Percentiles rank a stretch among this genome's conserved stretches.
These are phyloP conservation scores for Tolypocladium ophioglossoides DNA, from an alignment of 2,329 filamentous ascomycete genomes.

Conservation along the genomic window DNA sequence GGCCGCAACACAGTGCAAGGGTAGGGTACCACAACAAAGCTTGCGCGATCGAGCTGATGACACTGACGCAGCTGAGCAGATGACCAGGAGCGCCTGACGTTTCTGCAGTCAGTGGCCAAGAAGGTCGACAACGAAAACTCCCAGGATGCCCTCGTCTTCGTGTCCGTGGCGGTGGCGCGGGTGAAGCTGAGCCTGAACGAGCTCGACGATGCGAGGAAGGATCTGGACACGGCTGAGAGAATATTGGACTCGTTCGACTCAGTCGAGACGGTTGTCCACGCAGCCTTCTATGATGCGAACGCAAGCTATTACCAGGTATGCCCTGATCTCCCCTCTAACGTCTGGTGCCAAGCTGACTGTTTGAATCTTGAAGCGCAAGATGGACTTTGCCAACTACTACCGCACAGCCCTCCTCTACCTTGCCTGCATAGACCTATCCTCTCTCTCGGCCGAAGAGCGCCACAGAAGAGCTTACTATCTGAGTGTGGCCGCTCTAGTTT, in stretches of 20 bases:
- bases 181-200: conserved; percentile 76
- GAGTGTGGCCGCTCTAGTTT: conserved; percentile 83
- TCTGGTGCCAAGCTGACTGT: not conserved
- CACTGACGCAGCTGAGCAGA: conserved; percentile 41
- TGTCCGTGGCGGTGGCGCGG: conserved; percentile 78
- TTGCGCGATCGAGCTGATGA: not conserved
- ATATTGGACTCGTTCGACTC: conserved; percentile 89
- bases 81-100: conserved; percentile 73
- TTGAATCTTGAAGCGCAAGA: conserved; percentile 42
- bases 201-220: conserved; percentile 71
- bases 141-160: conserved; percentile 93
- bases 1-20: conserved; percentile 74
- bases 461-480: conserved; percentile 83
- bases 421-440: conserved; percentile 79
- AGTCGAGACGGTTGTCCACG: conserved; percentile 91
- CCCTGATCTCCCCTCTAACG: not conserved
- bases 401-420: conserved; percentile 96
- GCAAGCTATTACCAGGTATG: conserved; percentile 81
- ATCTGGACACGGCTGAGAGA: conserved; percentile 77
- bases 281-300: conserved; percentile 90
- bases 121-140: conserved; percentile 88
- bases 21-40: conserved; percentile 29
- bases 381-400: conserved; percentile 94
- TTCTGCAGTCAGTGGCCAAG: conserved; percentile 72
- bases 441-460: conserved; percentile 64